Percentiles rank a stretch among this genome's conserved stretches.
phyloP scores from a whole-genome alignment of 192 early-diverging fungal species.

The Kappamyces sp. region DNA sequence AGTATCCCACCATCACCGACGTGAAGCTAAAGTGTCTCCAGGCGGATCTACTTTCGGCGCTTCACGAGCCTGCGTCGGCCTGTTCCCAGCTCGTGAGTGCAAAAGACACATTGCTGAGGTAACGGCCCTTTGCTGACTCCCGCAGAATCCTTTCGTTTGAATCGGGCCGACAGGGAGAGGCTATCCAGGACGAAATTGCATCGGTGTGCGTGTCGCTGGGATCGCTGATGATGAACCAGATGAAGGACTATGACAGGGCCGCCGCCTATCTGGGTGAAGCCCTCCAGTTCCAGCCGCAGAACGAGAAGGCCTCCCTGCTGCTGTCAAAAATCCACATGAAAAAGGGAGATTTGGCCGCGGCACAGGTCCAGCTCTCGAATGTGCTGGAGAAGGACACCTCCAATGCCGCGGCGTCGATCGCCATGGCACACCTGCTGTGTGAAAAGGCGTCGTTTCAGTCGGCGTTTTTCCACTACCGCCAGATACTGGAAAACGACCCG shows the following conservation, averaged over 20 bases:
- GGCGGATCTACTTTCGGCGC: too few relatives aligned
- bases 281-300: conserved; percentile 25
- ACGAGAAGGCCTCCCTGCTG: conserved; percentile 32
- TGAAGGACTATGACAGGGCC: conserved; percentile 33
- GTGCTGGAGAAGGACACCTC: conserved; percentile 31
- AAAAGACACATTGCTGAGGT: too few relatives aligned
- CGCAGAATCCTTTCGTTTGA: too few relatives aligned
- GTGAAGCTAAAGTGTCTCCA: too few relatives aligned
- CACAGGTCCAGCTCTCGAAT: conserved; percentile 41
- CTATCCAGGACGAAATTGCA: too few relatives aligned
- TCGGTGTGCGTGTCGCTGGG: too few relatives aligned
- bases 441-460: conserved; percentile 30
- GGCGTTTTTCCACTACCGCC: conserved; percentile 35
- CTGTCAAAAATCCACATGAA: conserved; percentile 33
- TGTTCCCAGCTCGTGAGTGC: too few relatives aligned
- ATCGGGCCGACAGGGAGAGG: too few relatives aligned
- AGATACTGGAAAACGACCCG: conserved; percentile 37
- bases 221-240: neutral
- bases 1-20: too few relatives aligned
- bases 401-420: conserved; percentile 38
- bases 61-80: too few relatives aligned
- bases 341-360: conserved; percentile 30
- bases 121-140: too few relatives aligned
- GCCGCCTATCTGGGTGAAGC: conserved; percentile 39
- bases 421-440: conserved; percentile 46